Base-by-base conservation (phyloP, 2,329 filamentous ascomycete genomes). In the Monilinia fructicola region DNA sequence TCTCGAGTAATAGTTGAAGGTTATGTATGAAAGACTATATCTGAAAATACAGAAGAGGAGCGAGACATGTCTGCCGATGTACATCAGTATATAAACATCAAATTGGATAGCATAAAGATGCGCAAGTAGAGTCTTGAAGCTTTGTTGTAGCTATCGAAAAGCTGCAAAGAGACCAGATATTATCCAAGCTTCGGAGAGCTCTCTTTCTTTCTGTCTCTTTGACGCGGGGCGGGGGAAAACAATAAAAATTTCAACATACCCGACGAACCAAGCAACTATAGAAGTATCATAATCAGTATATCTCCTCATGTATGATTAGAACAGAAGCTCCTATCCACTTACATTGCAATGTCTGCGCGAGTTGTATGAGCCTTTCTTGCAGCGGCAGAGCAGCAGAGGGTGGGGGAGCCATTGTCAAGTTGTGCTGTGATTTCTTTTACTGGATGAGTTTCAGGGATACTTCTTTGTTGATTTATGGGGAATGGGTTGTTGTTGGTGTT, bases 321-420 rank as follows among this genome's bases (percentile, higher is more conserved):
- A 10, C n/a, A 46, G 58, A 69, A 58, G 65, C 71, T 79, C 79
- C 77, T 78, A 48, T n/a, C n/a, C n/a, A 87, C 81, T 79, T 87
- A 90, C 94, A 99, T 83, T 98, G 95, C 73, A 98, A 84, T 55
- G 93, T 98, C 79, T 96, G 88, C 72, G 90, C 93, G 73, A 98
- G 84, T 73, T 86, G 83, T 74, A 92, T 80, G 68, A 97, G 81
- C 76, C 93, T 86, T 82, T 77, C 69, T 69, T 73, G 71, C 48
- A 77, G 69, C 11, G 76, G 75, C 69, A 76, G 70, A 60, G 72
- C 69, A 14, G 71, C 71, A 26, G 74, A 74, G 65, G 76, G 75
- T 66, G 74, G 74, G 53, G 74, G 75, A 66, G 75, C 72, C 75
- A 77, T 77, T 68, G 68, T 68, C 12, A 44, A 53, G 54, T 18